These are phyloP conservation scores for Hebeloma cylindrosporum DNA, from an alignment of 768 basidiomycete genomes.

Conservation along the genomic window DNA sequence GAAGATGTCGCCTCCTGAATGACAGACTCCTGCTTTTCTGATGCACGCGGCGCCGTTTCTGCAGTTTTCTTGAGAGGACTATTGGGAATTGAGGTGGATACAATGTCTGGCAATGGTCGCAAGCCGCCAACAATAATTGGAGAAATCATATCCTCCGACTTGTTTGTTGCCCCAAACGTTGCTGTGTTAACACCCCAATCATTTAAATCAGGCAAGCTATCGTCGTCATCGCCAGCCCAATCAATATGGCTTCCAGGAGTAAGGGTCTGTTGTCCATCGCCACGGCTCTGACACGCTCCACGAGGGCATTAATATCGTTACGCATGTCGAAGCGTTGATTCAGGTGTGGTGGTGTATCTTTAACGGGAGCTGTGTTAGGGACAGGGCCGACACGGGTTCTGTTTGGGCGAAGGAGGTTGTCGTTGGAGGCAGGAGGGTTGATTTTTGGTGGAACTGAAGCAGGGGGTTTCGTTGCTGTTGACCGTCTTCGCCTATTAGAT, in stretches of 20 bases:
- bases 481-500: conserved; percentile 50
- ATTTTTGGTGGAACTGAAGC: conserved; percentile 30
- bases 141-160: conserved; percentile 54
- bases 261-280: conserved; percentile 68
- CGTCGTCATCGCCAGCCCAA: conserved; percentile 89
- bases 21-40: too few relatives aligned
- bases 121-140: conserved; percentile 68
- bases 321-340: conserved; percentile 46
- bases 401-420: conserved; percentile 34
- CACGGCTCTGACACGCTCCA: conserved; percentile 72
- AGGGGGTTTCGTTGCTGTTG: conserved; percentile 37
- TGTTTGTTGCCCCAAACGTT: conserved; percentile 25
- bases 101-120: conserved; percentile 55
- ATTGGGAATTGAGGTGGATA: conserved; percentile 14
- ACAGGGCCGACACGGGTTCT: conserved; percentile 27
- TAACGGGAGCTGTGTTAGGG: conserved; percentile 43
- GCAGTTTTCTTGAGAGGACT: conserved; percentile 14
- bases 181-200: conserved; percentile 76
- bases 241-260: conserved; percentile 82
- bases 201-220: conserved; percentile 77
- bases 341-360: conserved; percentile 64
- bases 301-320: conserved; percentile 71
- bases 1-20: neutral
- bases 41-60: neutral
- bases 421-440: conserved; percentile 32